Evolutionary conservation across 2,329 filamentous ascomycete genomes (phyloP), one percentile per base, ranked within the genome.

Genomic region (Monascus ruber): DNA sequence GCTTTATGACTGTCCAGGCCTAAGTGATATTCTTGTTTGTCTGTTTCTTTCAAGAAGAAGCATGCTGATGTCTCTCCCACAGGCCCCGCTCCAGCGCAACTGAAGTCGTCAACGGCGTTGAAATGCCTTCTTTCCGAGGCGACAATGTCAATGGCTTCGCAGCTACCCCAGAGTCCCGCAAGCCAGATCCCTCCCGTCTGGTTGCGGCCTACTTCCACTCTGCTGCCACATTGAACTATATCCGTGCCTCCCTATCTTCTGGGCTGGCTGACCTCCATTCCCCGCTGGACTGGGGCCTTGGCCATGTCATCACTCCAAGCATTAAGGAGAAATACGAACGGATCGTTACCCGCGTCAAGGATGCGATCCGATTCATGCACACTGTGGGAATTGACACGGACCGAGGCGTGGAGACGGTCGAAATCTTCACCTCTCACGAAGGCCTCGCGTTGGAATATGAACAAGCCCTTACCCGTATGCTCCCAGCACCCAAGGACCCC

Each of bases 121-220:
- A 86, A 55, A 82, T 94, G 39, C 84, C 85, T 4, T 91, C 85
- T 33, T 98, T 96, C 72, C 75, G 91, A 38, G 91, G 91, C 10
- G 91, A 98, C 52, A 96, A 96, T 44, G 72, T 98, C 47, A 98
- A 98, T 57, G 89, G 89, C 25, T 94, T 81, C 64, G 74, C 60
- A 6, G 56, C 66, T 7, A 60, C 78, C 31, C 66, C 78, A 0
- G 77, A 81, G n/a, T 78, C 88, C 47, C 72, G 91, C 40, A 75
- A 74, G 31, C 80, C 94, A 28, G 86, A 96, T 56, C 89, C 91
- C 1, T 74, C 76, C 36, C 76, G 91, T 31, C 74, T 98, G 5
- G 83, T 96, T 31, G 79, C 83, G 45, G 91, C 91, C 3, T 98
- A 98, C 69, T 91, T 94, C 64, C 83, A 96, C 64, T 95, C 89